A percentile compares a stretch with the other conserved stretches of the same genome.
Evolutionary conservation across 805 yeast species (phyloP).

Genomic region (Zygosaccharomyces rouxii): DNA sequence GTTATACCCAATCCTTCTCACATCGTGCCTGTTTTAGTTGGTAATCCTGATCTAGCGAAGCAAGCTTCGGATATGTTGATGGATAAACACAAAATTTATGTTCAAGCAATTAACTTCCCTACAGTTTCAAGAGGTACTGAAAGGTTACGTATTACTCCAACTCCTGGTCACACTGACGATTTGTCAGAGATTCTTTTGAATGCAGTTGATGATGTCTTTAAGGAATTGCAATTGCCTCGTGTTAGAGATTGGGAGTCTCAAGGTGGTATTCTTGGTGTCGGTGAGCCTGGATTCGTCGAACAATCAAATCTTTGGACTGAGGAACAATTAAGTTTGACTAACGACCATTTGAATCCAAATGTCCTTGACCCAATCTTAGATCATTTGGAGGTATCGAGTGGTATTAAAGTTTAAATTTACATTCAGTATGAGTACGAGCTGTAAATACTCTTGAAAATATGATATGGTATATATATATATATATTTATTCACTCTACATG

Average conservation of each 20-base stretch:
- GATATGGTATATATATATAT: too few species aligned
- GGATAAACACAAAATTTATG: slow-evolving; percentile 81
- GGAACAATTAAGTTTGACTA: slow-evolving; percentile 61
- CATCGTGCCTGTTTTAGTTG: slow-evolving; percentile 91
- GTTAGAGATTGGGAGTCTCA: slow-evolving; percentile 67
- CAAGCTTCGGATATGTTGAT: slow-evolving; percentile 84
- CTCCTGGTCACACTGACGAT: slow-evolving; percentile 88
- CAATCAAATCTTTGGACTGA: slow-evolving; percentile 84
- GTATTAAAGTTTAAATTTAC: slow-evolving; percentile 34
- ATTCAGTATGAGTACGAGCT: background rate
- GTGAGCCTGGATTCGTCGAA: slow-evolving; percentile 45
- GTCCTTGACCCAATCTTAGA: slow-evolving; percentile 59
- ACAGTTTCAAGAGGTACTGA: slow-evolving; percentile 95
- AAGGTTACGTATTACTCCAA: slow-evolving; percentile 95
- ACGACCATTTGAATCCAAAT: slow-evolving; percentile 60
- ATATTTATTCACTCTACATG: too few species aligned
- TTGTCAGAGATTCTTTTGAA: slow-evolving; percentile 69
- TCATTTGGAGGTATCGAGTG: slow-evolving; percentile 69
- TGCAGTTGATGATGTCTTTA: slow-evolving; percentile 79
- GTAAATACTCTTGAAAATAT: slow-evolving; percentile 4
- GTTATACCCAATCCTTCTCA: slow-evolving; percentile 97
- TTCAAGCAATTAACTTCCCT: slow-evolving; percentile 98
- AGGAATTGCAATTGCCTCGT: slow-evolving; percentile 67
- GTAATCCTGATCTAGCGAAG: slow-evolving; percentile 91
- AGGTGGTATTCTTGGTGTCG: slow-evolving; percentile 94